These are phyloP conservation scores for Podaxis pistillaris DNA, from an alignment of 768 basidiomycete species.

Conservation along the genomic window DNA sequence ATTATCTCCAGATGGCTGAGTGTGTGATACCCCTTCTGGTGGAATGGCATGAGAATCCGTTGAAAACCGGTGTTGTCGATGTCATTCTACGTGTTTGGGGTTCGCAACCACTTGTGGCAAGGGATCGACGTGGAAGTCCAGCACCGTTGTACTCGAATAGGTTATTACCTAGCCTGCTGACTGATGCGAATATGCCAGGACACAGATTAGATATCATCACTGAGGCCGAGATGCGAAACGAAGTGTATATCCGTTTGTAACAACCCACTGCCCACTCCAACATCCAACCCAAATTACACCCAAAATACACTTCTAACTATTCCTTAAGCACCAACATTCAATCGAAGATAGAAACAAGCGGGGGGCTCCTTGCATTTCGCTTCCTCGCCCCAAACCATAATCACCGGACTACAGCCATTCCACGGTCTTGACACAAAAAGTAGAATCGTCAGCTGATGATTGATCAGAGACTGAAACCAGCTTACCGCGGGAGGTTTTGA, in stretches of 20 bases:
- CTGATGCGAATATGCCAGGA: background rate
- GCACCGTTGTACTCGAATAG: background rate
- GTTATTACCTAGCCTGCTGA: background rate
- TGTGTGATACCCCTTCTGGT: background rate
- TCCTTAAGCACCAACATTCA: background rate
- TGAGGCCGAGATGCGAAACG: background rate
- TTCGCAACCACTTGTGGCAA: background rate
- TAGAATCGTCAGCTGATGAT: slow-evolving; percentile 12
- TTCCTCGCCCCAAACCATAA: slow-evolving; percentile 4
- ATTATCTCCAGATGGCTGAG: background rate
- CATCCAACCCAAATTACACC: background rate
- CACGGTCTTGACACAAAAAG: slow-evolving; percentile 36
- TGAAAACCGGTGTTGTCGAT: background rate
- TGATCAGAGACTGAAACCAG: slow-evolving; percentile 15
- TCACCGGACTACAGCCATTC: slow-evolving; percentile 41
- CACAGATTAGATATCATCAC: background rate
- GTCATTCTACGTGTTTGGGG: background rate
- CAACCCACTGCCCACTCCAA: background rate
- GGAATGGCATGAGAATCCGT: background rate
- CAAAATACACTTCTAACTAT: background rate
- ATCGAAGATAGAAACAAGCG: too few species aligned
- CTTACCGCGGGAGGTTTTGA: slow-evolving; percentile 93
- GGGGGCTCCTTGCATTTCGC: background rate
- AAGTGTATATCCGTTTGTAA: background rate
- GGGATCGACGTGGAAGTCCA: background rate